Base-by-base conservation (phyloP, 306 rosid genomes). In the Quillaja saponaria region DNA sequence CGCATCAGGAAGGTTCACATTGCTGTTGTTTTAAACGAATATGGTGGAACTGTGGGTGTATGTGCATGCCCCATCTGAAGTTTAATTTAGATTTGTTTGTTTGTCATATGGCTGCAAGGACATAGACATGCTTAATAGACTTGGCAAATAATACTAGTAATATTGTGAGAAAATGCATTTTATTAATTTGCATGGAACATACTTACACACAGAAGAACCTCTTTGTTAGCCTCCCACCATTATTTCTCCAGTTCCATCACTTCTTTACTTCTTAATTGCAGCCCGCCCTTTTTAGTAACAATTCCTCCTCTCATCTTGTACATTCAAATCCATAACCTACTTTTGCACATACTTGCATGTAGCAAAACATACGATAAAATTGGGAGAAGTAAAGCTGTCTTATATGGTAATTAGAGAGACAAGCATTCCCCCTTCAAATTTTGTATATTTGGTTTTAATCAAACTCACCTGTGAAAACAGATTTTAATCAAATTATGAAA, bases 31-130 rank as follows among this genome's bases (percentile, higher is more conserved):
- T 96, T 87, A 63, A 94, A 94, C 0, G 99, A 94, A 82, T 94
- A 94, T 31, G 99, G 99, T 55, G 99, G 99, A 77, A 94, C 99
- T 74, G 85, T 94, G 34, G 99, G 99, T 71, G 99, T 94, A 84
- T 38, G 97, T 85, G 33, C 37, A 57, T 56, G 3, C 63, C 16
- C 63, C 40, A 38, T 63, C 13, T 37, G 41, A 68, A 63, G 50
- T 11, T 66, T 52, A 49, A 17, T 54, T 62, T 20, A 39, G 44
- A 70, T 66, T 20, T 63, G 35, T 63, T 64, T 79, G 37, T 72
- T 57, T 65, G 51, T 9, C 66, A 56, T 47, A 55, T 25, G 31
- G 4, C 31, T 25, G 2, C 2, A 25, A 4, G 31, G 31, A 25
- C 4, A 25, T 25, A 25, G 31, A 25, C 31, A 25, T 25, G 31